Evolutionary conservation across 805 yeast species (phyloP).

Genomic region (Myxozyma neglecta): DNA sequence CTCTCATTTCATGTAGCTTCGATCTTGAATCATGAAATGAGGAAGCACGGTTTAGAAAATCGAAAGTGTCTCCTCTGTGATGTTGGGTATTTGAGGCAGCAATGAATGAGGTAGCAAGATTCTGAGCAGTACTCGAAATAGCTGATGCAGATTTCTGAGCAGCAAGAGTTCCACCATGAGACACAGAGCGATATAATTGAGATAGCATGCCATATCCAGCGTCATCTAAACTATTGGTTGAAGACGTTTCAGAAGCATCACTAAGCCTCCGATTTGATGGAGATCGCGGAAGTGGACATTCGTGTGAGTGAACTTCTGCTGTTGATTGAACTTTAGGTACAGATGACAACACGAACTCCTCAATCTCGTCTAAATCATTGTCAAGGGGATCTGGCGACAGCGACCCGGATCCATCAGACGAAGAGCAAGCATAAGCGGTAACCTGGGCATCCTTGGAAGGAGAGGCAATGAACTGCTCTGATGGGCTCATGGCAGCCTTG

Average conservation of each 20-base stretch:
- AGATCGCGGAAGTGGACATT: not conserved
- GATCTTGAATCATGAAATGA: conserved; percentile 27
- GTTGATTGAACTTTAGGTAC: not conserved
- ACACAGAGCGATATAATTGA: conserved; percentile 15
- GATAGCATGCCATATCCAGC: not conserved
- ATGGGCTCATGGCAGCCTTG: not conserved
- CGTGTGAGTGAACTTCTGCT: not conserved
- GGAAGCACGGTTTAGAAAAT: not conserved
- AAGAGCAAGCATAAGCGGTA: not conserved
- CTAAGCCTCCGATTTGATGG: not conserved
- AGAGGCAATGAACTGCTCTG: not conserved
- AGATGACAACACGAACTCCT: conserved; percentile 2
- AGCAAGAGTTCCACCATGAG: conserved; percentile 7
- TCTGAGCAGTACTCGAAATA: conserved; percentile 4
- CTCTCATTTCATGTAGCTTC: conserved; percentile 47
- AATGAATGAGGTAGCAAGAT: conserved; percentile 14
- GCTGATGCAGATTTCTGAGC: conserved; percentile 2
- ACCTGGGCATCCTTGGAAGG: not conserved
- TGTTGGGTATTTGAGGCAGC: conserved; percentile 21
- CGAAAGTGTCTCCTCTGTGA: conserved; percentile 1
- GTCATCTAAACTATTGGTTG: not conserved
- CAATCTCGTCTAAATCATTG: conserved; percentile 9
- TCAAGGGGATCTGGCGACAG: not conserved
- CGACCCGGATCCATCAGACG: not conserved
- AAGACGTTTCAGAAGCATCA: not conserved